These are phyloP conservation scores for Venturia asperata DNA, from an alignment of 2,329 filamentous ascomycete species.

Conservation along the genomic window DNA sequence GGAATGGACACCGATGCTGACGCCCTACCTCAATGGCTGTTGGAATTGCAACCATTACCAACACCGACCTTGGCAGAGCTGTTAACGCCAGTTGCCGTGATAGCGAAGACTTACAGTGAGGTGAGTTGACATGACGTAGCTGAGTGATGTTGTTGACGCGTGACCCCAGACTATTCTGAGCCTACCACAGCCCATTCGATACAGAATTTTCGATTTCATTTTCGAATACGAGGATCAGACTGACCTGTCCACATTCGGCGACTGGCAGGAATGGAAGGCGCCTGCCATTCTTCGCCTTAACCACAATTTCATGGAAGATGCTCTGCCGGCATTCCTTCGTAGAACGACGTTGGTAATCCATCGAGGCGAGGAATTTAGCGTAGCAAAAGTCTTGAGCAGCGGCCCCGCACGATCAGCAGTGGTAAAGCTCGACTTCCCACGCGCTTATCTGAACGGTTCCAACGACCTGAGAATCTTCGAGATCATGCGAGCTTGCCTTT, in stretches of 20 bases:
- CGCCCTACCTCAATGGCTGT: not conserved
- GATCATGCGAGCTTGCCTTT: slow-evolving; percentile 7
- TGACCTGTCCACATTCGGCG: not conserved
- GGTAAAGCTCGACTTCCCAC: slow-evolving; percentile 5
- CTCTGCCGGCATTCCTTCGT: not conserved
- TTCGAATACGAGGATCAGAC: not conserved
- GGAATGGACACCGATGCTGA: not conserved
- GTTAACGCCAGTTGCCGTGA: not conserved
- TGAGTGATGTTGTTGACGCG: not conserved
- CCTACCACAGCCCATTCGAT: not conserved
- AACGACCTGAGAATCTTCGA: not conserved
- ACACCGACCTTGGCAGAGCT: not conserved
- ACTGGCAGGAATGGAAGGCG: not conserved
- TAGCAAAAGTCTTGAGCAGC: not conserved
- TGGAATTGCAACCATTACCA: not conserved
- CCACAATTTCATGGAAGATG: slow-evolving; percentile 1
- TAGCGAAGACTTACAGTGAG: not conserved
- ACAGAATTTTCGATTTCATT: not conserved
- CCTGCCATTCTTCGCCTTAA: slow-evolving; percentile 1
- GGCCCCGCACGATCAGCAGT: not conserved
- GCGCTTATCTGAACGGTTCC: not conserved
- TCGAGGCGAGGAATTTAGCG: slow-evolving; percentile 4
- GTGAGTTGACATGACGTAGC: not conserved
- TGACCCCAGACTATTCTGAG: not conserved
- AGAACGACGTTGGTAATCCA: not conserved